These are phyloP conservation scores for Nicotiana benthamiana DNA, from an alignment of 257 asterid species.

Conservation along the genomic window DNA sequence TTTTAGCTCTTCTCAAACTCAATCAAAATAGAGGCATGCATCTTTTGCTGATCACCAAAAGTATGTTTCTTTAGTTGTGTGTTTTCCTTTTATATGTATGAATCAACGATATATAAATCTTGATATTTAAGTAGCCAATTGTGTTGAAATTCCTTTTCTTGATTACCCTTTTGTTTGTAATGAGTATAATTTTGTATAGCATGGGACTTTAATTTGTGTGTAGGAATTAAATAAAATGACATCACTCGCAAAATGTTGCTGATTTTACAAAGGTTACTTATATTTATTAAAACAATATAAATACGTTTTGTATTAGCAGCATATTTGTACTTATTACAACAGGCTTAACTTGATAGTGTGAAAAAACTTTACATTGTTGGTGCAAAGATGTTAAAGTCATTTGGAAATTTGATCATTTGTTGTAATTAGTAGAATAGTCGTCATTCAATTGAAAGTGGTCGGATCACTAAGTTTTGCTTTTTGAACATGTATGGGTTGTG, in stretches of 20 bases:
- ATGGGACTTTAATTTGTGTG: neutral
- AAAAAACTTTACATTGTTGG: too few relatives aligned
- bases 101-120: neutral
- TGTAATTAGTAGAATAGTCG: neutral
- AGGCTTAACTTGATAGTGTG: neutral
- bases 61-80: neutral
- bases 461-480: neutral
- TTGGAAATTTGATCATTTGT: neutral
- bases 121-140: neutral
- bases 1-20: neutral
- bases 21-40: neutral
- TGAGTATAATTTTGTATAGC: too few relatives aligned
- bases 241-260: neutral
- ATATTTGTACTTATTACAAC: too few relatives aligned
- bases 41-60: neutral
- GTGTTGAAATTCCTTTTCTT: neutral
- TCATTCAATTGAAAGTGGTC: neutral
- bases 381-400: neutral
- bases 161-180: neutral
- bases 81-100: neutral
- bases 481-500: neutral
- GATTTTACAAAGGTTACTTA: too few relatives aligned
- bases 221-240: neutral
- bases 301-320: too few relatives aligned
- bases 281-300: too few relatives aligned